Evolutionary conservation across 106 monocot genomes (phyloP).

Genomic region (Cymbidium sinense): DNA sequence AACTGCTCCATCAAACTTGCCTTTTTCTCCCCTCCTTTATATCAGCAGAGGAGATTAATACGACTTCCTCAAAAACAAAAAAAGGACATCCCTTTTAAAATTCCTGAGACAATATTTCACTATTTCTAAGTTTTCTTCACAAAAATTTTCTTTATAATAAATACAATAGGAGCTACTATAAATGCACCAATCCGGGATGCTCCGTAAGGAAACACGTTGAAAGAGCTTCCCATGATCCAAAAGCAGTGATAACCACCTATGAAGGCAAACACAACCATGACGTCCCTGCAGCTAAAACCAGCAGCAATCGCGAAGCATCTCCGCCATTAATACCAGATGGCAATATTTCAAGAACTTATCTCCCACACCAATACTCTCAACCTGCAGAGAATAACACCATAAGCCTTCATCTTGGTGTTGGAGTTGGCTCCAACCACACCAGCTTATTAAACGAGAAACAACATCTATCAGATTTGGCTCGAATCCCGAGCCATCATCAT

Average conservation of each 20-base stretch:
- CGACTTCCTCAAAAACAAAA: no score
- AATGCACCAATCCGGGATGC: conserved; percentile 84
- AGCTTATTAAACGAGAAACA: conserved; percentile 17
- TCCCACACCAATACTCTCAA: conserved; percentile 24
- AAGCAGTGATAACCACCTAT: conserved; percentile 97
- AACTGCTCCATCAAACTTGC: no score
- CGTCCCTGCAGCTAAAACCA: conserved; percentile 69
- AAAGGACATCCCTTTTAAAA: neutral
- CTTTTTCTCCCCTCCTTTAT: no score
- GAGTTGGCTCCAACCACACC: conserved; percentile 38
- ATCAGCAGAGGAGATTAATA: no score
- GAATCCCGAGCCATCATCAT: no score
- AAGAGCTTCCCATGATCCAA: conserved; percentile 92
- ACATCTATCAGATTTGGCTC: neutral
- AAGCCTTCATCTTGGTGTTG: conserved; percentile 63
- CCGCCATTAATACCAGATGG: conserved; percentile 10
- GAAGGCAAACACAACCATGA: conserved; percentile 99
- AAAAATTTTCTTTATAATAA: neutral
- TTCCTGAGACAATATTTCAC: neutral
- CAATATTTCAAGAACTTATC: conserved; percentile 22
- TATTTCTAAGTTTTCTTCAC: neutral
- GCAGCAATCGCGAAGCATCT: conserved; percentile 14
- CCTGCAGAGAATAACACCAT: conserved; percentile 32
- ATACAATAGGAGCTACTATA: conserved; percentile 79
- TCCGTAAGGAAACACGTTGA: conserved; percentile 97